Evolutionary conservation across 2,329 filamentous ascomycete genomes (phyloP), one percentile per base, ranked within the genome.

Genomic region (Penicillium occitanis): DNA sequence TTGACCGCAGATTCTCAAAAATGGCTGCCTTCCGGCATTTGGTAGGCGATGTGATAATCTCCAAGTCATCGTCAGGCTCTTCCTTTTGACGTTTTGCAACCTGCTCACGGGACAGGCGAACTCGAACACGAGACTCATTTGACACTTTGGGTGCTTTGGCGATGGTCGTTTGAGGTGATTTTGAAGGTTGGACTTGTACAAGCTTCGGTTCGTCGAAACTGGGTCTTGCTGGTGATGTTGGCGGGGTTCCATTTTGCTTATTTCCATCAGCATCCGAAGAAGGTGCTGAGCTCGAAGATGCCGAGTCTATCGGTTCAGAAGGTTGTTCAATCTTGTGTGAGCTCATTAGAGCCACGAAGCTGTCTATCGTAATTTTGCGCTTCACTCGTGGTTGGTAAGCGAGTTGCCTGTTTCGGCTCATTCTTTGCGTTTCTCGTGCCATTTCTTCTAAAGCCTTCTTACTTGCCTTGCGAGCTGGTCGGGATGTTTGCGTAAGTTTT

Each of bases 361-460:
- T 91, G 44, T 88, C 87, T 71, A 93, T 95, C 6, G 90, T 88
- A 69, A 97, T 91, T 80, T 92, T 96, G 83, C 95, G 98, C 78
- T 91, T 93, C 1, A 92, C 96, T 79, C 90, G 92, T 28, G 92
- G 91, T 75, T 97, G 89, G 77, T 98, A 93, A 1, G 91, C 88
- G 59, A 99, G 85, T 77, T 98, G 94, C 87, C 97, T 91, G 74
- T 91, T 96, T 70, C 95, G 87, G 70, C 87, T 90, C 80, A 99
- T 87, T 35, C 95, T 88, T 80, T 99, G 95, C 0, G 94, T 97
- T 78, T 99, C 95, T 66, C 92, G 87, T 72, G 91, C 90, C 90
- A 99, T 97, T 71, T 98, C 94, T 75, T 97, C 92, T 50, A 97
- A 77, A 0, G 95, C 95, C 79, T 93, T 97, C 81, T 94, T 98